phyloP scores from a whole-genome alignment of 2,329 filamentous ascomycete genomes.

The Sporothrix globosa region DNA sequence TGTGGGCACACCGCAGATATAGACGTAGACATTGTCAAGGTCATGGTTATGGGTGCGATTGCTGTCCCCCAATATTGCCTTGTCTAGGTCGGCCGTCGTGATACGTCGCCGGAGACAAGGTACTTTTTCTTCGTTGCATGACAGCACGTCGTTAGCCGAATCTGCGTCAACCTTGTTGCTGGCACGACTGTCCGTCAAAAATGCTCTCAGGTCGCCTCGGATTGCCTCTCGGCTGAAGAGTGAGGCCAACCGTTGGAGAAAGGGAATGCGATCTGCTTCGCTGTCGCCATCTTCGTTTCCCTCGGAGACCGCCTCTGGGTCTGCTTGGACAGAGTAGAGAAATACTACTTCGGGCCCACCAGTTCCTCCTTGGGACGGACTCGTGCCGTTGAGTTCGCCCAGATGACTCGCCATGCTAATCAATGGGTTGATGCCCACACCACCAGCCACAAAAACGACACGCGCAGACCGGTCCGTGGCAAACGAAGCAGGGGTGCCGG shows the following conservation, averaged over 20 bases:
- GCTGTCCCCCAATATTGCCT: slow-evolving; percentile 43
- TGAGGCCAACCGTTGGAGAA: slow-evolving; percentile 52
- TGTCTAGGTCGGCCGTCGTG: slow-evolving; percentile 47
- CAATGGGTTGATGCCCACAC: slow-evolving; percentile 80
- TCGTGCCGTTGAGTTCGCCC: slow-evolving; percentile 45
- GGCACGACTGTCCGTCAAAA: slow-evolving; percentile 45
- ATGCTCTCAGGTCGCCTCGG: slow-evolving; percentile 51
- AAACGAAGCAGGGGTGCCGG: slow-evolving; percentile 47
- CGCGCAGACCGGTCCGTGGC: slow-evolving; percentile 43
- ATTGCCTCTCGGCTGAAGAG: slow-evolving; percentile 48
- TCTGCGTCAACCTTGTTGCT: neutral
- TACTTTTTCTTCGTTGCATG: slow-evolving; percentile 38
- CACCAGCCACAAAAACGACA: slow-evolving; percentile 76
- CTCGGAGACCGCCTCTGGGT: slow-evolving; percentile 33
- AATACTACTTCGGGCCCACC: slow-evolving; percentile 54
- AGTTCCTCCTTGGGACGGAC: neutral
- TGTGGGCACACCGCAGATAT: slow-evolving; percentile 67
- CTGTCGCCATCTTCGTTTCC: slow-evolving; percentile 32
- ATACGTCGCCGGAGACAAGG: slow-evolving; percentile 49
- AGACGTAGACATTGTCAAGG: slow-evolving; percentile 48
- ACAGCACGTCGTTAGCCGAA: slow-evolving; percentile 29
- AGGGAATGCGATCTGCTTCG: slow-evolving; percentile 48
- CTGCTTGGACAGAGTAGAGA: slow-evolving; percentile 61
- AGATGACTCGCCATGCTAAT: slow-evolving; percentile 72
- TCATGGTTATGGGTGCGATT: neutral